A percentile compares a stretch with the other conserved stretches of the same genome.
Evolutionary conservation across 495 filamentous ascomycete genomes (phyloP).

Genomic region (Daldinia bambusicola): DNA sequence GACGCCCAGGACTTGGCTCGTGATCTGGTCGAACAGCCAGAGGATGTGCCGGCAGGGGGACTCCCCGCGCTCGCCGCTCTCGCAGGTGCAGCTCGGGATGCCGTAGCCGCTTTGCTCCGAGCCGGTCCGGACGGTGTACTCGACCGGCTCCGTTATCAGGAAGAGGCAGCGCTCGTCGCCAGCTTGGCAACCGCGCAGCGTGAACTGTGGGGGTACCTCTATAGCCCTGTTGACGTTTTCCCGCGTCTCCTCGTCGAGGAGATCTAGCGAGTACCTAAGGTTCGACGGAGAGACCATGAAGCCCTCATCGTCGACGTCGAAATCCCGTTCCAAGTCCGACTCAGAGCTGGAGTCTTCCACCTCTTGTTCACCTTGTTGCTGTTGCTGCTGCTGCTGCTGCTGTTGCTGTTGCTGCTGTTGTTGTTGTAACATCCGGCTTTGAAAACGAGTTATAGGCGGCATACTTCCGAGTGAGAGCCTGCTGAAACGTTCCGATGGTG

Average conservation of each 20-base stretch:
- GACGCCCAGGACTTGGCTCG: constrained; percentile 53
- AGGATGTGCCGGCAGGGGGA: constrained; percentile 60
- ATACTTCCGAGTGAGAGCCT: constrained; percentile 55
- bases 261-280: constrained; percentile 50
- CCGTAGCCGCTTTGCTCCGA: constrained; percentile 51
- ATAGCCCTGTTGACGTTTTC: constrained; percentile 42
- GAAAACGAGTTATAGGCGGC: constrained; percentile 41
- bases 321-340: constrained; percentile 38
- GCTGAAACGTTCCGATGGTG: constrained; percentile 52
- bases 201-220: constrained; percentile 52
- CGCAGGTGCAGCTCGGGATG: constrained; percentile 55
- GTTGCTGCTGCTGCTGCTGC: no score
- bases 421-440: constrained; percentile 39
- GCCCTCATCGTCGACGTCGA: constrained; percentile 51
- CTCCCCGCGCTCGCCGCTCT: constrained; percentile 44
- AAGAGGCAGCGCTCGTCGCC: constrained; percentile 58
- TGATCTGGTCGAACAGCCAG: constrained; percentile 59
- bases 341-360: constrained; percentile 44
- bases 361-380: not conserved
- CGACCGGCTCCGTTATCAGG: constrained; percentile 58
- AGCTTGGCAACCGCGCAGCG: constrained; percentile 55
- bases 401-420: no score
- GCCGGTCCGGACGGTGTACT: constrained; percentile 57
- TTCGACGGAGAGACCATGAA: constrained; percentile 51
- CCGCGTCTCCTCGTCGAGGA: constrained; percentile 42